Conservation (phyloP, 441 rosid genomes). For the Lepidium campestre region DNA sequence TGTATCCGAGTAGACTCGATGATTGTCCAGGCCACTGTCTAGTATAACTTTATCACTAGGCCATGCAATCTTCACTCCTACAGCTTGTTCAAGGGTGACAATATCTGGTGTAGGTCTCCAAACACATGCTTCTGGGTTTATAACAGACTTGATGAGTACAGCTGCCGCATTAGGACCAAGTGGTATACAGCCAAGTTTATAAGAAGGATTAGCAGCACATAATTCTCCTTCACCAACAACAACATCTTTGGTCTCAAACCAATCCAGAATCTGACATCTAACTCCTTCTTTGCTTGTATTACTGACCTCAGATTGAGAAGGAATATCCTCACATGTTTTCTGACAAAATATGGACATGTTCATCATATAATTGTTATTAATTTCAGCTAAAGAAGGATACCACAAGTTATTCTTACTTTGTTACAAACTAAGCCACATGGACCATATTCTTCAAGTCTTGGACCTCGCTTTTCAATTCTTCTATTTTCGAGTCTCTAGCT, state of each 20-base stretch:
- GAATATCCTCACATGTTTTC: too few species aligned
- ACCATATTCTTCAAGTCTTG: neutral
- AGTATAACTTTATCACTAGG: neutral
- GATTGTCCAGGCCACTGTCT: too few species aligned
- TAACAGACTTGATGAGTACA: neutral
- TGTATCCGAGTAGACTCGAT: too few species aligned
- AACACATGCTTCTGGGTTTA: neutral
- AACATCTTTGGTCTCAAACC: neutral
- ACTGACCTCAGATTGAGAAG: neutral
- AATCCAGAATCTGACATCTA: neutral
- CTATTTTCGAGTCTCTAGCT: neutral
- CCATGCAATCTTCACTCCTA: neutral
- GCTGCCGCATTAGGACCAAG: neutral
- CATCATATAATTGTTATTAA: too few species aligned
- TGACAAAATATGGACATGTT: too few species aligned
- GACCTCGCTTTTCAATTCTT: neutral
- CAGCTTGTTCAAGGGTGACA: neutral
- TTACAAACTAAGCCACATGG: neutral
- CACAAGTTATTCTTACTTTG: neutral
- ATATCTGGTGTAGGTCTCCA: neutral
- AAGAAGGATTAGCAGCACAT: neutral
- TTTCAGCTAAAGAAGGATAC: too few species aligned
- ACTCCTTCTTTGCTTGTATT: neutral
- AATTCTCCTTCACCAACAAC: neutral
- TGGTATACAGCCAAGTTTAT: neutral